Percentiles rank a stretch among this genome's conserved stretches.
Conservation (phyloP, 208 protist genomes). For the Leishmania major region DNA sequence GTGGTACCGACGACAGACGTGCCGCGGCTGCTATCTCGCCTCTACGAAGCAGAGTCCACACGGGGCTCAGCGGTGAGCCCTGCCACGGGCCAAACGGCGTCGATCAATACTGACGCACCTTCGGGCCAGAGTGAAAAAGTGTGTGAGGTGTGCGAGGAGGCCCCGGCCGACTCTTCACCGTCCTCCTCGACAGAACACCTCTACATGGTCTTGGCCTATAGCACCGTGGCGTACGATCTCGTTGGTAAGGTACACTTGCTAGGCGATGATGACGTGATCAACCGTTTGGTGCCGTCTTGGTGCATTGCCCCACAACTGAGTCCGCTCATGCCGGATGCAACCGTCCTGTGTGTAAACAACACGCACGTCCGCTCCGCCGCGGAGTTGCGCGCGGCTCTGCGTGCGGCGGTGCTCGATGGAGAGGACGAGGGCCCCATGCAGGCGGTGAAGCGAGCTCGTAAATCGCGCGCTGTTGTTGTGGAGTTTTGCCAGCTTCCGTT, state of each 20-base stretch:
- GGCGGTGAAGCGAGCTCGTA: constrained; percentile 19
- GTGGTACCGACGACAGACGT: constrained; percentile 20
- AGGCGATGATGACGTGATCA: constrained; percentile 23
- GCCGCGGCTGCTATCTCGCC: constrained; percentile 1
- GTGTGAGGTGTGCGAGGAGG: neutral
- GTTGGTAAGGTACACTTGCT: constrained; percentile 37
- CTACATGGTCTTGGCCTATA: constrained; percentile 33
- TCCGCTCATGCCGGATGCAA: constrained; percentile 18
- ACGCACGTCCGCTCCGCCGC: constrained; percentile 19
- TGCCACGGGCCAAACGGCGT: neutral
- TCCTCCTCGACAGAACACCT: constrained; percentile 15
- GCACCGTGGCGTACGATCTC: constrained; percentile 27
- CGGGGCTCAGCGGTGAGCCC: neutral
- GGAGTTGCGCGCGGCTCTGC: constrained; percentile 38
- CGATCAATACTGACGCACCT: neutral
- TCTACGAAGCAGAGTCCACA: neutral
- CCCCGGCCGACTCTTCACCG: neutral
- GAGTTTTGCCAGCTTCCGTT: constrained; percentile 24
- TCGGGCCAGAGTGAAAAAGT: neutral
- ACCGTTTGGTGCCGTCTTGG: constrained; percentile 27
- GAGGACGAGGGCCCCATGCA: neutral
- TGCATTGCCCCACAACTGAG: constrained; percentile 30
- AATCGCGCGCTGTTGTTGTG: constrained; percentile 3
- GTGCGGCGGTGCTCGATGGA: neutral
- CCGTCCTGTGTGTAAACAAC: constrained; percentile 43